Evolutionary conservation across 257 asterid genomes (phyloP).

Genomic region (Penstemon barbatus): DNA sequence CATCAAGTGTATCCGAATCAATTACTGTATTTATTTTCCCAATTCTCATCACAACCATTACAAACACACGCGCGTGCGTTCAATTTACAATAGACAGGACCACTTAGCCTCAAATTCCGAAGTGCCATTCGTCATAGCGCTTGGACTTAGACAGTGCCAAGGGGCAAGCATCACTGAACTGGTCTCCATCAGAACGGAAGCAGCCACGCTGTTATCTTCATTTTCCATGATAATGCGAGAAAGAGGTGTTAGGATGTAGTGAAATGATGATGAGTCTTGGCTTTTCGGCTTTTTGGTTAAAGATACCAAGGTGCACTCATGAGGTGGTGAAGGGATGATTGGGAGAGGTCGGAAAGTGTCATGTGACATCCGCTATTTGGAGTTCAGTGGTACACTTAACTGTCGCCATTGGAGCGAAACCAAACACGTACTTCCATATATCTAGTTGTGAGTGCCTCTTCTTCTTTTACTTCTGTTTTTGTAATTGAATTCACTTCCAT

Average conservation of each 20-base stretch:
- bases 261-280: background rate
- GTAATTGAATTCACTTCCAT: conserved; percentile 11
- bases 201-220: conserved; percentile 41
- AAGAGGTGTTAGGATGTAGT: conserved; percentile 56
- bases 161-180: conserved; percentile 60
- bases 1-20: too few species aligned
- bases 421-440: conserved; percentile 57
- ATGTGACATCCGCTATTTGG: conserved; percentile 52
- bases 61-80: too few species aligned
- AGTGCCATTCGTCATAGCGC: conserved; percentile 17
- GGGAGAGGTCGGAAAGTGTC: conserved; percentile 43
- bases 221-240: conserved; percentile 42
- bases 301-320: conserved; percentile 53
- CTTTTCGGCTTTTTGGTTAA: conserved; percentile 26
- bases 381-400: conserved; percentile 73
- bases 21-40: too few species aligned
- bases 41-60: too few species aligned
- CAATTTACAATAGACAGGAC: too few species aligned
- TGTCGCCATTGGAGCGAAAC: conserved; percentile 61
- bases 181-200: conserved; percentile 48
- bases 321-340: conserved; percentile 50
- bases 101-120: conserved; percentile 38
- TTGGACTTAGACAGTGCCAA: conserved; percentile 52
- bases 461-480: conserved; percentile 6
- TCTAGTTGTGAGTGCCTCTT: conserved; percentile 45